Conservation (phyloP, 2,329 filamentous ascomycete species). For the Arthrobotrys entomopaga region DNA sequence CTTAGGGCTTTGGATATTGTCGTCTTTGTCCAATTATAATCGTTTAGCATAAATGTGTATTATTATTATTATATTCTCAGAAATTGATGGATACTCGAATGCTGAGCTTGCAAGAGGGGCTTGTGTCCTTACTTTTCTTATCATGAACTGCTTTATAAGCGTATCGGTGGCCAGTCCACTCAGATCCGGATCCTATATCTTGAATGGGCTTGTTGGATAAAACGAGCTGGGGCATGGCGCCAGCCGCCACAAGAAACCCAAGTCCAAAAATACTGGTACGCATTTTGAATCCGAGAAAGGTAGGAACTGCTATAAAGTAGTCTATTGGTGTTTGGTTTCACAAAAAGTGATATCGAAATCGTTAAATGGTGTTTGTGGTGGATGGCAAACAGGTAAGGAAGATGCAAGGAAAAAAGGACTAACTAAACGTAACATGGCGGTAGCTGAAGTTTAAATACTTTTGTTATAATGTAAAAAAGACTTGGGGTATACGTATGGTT, state of each 20-base stretch:
- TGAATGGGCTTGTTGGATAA: neutral
- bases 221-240: neutral
- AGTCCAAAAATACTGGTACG: slow-evolving; percentile 1
- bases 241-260: neutral
- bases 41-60: slow-evolving; percentile 7
- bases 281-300: neutral
- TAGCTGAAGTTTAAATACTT: no score
- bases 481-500: no score
- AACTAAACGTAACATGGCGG: no score
- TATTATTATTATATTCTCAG: neutral
- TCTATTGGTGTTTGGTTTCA: no score
- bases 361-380: no score
- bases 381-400: no score
- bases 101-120: neutral
- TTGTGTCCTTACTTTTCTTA: neutral
- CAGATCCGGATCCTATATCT: neutral
- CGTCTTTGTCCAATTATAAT: slow-evolving; percentile 6
- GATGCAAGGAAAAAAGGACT: no score
- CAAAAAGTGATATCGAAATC: no score
- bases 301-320: no score
- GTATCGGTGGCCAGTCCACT: slow-evolving; percentile 15
- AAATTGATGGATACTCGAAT: neutral
- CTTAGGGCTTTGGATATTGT: neutral
- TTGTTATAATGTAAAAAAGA: no score
- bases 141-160: slow-evolving; percentile 16